Evolutionary conservation across 2,329 filamentous ascomycete genomes (phyloP), one percentile per base, ranked within the genome.

Genomic region (Alternaria viburni): DNA sequence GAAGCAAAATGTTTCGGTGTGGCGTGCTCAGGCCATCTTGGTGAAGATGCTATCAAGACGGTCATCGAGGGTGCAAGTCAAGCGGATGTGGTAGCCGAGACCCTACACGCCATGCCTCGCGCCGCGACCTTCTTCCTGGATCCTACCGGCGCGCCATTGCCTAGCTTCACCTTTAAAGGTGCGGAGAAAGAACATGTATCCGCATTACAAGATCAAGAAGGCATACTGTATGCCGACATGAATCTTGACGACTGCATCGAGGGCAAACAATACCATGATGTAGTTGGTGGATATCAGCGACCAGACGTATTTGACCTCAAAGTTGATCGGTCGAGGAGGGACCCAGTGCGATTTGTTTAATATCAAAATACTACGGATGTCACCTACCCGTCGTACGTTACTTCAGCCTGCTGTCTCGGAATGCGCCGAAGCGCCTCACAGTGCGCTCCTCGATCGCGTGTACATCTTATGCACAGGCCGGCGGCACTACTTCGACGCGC

Each of bases 1-100:
- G 86, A 88, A 59, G 86, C 84, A 0, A 88, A 88, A 65, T 85
- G 82, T 46, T 88, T 87, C 50, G 86, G 86, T 0, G 81, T 88
- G 1, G 70, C 86, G 15, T 86, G 84, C 64, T 79, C 83, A 0
- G 82, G 82, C 0, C 69, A 80, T 21, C 72, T 87, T 0, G 82
- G 80, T 19, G 46, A 79, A 0, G 77, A 81, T 15, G 79, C 80
- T 0, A 79, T 85, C 3, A 74, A 82, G 2, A 64, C 66, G 0
- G 68, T 83, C 5, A 65, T 77, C 0, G 69, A 67, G 0, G 78
- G 77, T 0, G 73, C 79, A 1, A 64, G 64, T 3, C 64, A 77
- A 26, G 60, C 74, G 2, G 74, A 77, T 6, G 46, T 70, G 7
- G 66, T 83, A 1, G 56, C 60, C 0, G 66, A 74, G 4, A 79